Base-by-base conservation (phyloP, 305 asterid species). In the Rubia balearica region DNA sequence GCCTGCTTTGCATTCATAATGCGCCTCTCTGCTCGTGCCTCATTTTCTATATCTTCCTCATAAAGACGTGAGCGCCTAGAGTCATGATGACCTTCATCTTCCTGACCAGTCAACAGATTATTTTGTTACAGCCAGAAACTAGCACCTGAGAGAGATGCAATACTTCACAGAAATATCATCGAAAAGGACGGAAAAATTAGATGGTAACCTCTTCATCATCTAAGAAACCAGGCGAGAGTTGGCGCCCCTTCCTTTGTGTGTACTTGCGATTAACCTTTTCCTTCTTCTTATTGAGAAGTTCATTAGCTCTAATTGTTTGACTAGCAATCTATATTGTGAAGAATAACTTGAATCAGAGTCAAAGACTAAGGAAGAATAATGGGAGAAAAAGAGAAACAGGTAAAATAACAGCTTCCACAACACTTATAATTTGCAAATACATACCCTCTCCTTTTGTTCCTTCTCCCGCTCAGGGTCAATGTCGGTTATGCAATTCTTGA, bases 391-490 rank as follows among this genome's bases (percentile, higher is more conserved):
- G 69, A 78, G 65, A 74, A 74, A 30, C 65, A 24, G 71, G 53
- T 30, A 61, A 22, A 73, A 38, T 27, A 69, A 67, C 62, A 65
- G 60, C 12, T 61, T 30, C 67, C 14, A 24, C 51, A 45, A 5
- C 43, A 55, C 61, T 27, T 48, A 16, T 48, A 67, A 53, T 38
- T 19, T 61, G 48, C 24, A n/a, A 3, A 61, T 62, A 30, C 40
- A 64, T 73, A 95, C 99, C 96, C 82, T 91, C 82, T 95, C 98
- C 53, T 84, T 92, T 84, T 90, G 90, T 82, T 95, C 99, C 83
- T 95, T 95, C 90, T 95, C 99, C 82, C 88, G 86, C 90, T 95
- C 99, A 71, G 99, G 99, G 71, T 95, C 99, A 33, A 91, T 92
- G 77, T 90, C 98, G 68, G 99, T 95, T 81, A 91, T 82, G 83